A percentile compares a stretch with the other conserved stretches of the same genome.
Evolutionary conservation across 176 grass and related monocot genomes (phyloP).

Genomic region (Pontederia paniculata): DNA sequence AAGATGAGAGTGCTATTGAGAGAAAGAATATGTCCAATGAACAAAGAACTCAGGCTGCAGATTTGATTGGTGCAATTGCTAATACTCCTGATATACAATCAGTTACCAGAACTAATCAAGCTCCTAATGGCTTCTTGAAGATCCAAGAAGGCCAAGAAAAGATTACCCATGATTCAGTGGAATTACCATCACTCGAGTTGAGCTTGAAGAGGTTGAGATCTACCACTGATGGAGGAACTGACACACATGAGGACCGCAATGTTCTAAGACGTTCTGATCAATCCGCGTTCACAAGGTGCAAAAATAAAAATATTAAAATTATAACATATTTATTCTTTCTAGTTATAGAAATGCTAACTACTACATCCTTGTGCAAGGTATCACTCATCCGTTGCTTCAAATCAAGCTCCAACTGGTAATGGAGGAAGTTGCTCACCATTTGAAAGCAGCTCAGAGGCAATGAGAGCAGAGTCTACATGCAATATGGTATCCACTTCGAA

Average conservation of each 20-base stretch:
- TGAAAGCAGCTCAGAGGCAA: slow-evolving; percentile 61
- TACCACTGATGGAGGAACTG: slow-evolving; percentile 14
- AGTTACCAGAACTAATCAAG: slow-evolving; percentile 19
- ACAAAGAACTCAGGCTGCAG: slow-evolving; percentile 37
- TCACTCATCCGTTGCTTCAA: slow-evolving; percentile 43
- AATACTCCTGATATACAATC: slow-evolving; percentile 30
- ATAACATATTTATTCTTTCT: slow-evolving; percentile 22
- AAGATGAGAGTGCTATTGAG: slow-evolving; percentile 23
- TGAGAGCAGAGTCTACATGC: slow-evolving; percentile 43
- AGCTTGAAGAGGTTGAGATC: slow-evolving; percentile 65
- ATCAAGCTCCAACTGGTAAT: slow-evolving; percentile 38
- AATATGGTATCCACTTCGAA: slow-evolving; percentile 40
- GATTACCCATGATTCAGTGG: slow-evolving; percentile 15
- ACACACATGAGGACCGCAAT: slow-evolving; percentile 34
- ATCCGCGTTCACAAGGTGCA: slow-evolving; percentile 72
- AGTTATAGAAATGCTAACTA: slow-evolving; percentile 48
- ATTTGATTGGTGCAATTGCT: slow-evolving; percentile 59
- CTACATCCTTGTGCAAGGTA: slow-evolving; percentile 73
- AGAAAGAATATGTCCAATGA: slow-evolving; percentile 28
- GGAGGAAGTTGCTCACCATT: slow-evolving; percentile 47
- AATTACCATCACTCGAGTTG: slow-evolving; percentile 48
- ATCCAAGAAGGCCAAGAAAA: slow-evolving; percentile 29
- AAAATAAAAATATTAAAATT: slow-evolving; percentile 56
- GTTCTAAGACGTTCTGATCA: slow-evolving; percentile 52
- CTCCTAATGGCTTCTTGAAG: slow-evolving; percentile 34